A percentile compares a stretch with the other conserved stretches of the same genome.
Evolutionary conservation across 2,329 filamentous ascomycete genomes (phyloP).

Genomic region (Pyricularia grisea): DNA sequence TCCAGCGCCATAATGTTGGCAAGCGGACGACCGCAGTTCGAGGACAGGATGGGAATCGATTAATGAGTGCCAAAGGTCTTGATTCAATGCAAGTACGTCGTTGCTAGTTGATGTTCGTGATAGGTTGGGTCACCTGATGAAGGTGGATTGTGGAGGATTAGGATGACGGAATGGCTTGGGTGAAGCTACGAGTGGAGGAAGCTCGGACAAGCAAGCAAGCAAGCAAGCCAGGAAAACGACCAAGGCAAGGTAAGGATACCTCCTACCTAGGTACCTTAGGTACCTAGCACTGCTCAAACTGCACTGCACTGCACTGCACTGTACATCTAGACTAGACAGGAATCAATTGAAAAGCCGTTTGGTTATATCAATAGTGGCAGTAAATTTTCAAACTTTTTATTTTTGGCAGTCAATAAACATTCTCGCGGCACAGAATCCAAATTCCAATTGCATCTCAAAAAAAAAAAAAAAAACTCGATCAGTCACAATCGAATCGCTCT

Average conservation of each 20-base stretch:
- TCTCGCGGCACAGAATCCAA: not conserved
- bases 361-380: not conserved
- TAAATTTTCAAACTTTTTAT: not conserved
- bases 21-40: not conserved
- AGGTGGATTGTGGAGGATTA: not conserved
- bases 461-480: not conserved
- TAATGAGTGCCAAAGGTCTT: not conserved
- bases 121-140: not conserved
- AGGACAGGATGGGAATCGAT: not conserved
- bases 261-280: too few species aligned
- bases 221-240: not conserved
- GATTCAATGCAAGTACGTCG: not conserved
- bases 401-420: not conserved
- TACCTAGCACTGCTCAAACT: not conserved
- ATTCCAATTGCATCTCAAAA: not conserved
- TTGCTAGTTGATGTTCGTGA: not conserved
- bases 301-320: not conserved
- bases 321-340: not conserved
- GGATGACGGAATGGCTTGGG: slow-evolving; percentile 5
- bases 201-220: not conserved
- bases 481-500: not conserved
- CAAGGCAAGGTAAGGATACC: not conserved
- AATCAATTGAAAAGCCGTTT: not conserved
- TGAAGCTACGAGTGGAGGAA: not conserved
- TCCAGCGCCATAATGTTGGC: slow-evolving; percentile 71